Evolutionary conservation across 179 eudicot species (phyloP).

Genomic region (Beta macrorhiza): DNA sequence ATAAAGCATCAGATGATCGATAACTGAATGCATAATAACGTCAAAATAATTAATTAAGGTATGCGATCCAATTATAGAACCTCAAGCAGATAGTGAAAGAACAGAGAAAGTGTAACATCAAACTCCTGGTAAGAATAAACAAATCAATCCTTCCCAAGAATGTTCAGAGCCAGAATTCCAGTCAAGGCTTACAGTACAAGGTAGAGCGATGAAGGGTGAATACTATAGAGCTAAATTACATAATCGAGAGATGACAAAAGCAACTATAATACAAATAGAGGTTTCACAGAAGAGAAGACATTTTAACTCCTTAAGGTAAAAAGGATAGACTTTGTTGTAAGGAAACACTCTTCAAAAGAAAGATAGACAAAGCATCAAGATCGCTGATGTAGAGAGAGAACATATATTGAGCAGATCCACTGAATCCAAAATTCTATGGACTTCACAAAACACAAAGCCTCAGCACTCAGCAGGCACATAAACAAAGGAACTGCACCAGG

Average conservation of each 20-base stretch:
- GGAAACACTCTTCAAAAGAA: not conserved
- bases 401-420: constrained; percentile 1
- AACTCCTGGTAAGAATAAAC: not conserved
- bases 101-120: not conserved
- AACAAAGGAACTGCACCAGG: constrained; percentile 7
- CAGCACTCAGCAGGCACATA: constrained; percentile 1
- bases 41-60: not conserved
- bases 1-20: not conserved
- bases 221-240: not conserved
- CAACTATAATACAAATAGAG: not conserved
- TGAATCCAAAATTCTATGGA: not conserved
- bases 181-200: not conserved
- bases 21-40: not conserved
- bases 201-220: not conserved
- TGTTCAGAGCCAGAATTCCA: not conserved
- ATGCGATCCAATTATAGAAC: not conserved
- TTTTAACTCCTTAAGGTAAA: not conserved
- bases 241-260: not conserved
- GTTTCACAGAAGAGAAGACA: not conserved
- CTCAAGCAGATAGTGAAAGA: not conserved
- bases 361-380: constrained; percentile 1
- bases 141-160: not conserved
- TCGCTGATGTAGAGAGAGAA: constrained; percentile 4
- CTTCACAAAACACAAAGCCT: not conserved
- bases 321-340: not conserved